These are phyloP conservation scores for Ceratobasidium sp. DNA, from an alignment of 1,284 basidiomycete genomes.

Conservation along the genomic window DNA sequence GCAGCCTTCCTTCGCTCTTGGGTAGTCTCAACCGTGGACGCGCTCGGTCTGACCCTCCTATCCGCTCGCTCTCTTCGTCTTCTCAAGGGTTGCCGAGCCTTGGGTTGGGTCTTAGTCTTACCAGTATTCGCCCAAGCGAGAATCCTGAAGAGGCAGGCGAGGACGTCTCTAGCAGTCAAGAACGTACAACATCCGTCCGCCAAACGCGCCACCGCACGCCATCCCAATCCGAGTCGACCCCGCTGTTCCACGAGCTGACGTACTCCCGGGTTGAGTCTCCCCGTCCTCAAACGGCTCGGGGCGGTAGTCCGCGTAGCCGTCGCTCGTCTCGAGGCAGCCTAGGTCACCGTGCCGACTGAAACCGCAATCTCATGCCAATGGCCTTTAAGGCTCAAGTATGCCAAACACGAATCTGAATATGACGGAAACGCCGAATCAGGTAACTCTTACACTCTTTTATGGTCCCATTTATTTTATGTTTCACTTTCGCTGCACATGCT, in stretches of 20 bases:
- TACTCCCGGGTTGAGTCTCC: neutral
- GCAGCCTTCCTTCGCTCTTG: conserved; percentile 26
- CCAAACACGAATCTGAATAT: conserved; percentile 42
- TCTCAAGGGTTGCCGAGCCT: neutral
- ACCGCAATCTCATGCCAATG: conserved; percentile 18
- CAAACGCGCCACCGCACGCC: neutral
- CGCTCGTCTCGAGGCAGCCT: conserved; percentile 20
- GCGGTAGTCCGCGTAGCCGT: conserved; percentile 13
- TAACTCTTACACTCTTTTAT: conserved; percentile 17
- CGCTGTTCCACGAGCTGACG: neutral
- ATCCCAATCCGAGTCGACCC: neutral
- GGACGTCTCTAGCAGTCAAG: neutral
- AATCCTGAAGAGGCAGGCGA: neutral
- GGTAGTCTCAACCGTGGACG: conserved; percentile 10
- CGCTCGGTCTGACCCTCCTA: conserved; percentile 36
- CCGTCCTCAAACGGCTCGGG: conserved; percentile 23
- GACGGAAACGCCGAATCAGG: conserved; percentile 32
- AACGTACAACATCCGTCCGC: conserved; percentile 19
- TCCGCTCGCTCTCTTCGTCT: neutral
- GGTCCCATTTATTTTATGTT: conserved; percentile 17
- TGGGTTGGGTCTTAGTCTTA: conserved; percentile 23
- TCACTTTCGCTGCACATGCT: conserved; percentile 24
- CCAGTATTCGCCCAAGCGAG: neutral
- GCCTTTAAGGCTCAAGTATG: conserved; percentile 43
- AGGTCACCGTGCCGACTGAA: conserved; percentile 10